These are phyloP conservation scores for Corchorus capsularis DNA, from an alignment of 345 rosid species.

Conservation along the genomic window DNA sequence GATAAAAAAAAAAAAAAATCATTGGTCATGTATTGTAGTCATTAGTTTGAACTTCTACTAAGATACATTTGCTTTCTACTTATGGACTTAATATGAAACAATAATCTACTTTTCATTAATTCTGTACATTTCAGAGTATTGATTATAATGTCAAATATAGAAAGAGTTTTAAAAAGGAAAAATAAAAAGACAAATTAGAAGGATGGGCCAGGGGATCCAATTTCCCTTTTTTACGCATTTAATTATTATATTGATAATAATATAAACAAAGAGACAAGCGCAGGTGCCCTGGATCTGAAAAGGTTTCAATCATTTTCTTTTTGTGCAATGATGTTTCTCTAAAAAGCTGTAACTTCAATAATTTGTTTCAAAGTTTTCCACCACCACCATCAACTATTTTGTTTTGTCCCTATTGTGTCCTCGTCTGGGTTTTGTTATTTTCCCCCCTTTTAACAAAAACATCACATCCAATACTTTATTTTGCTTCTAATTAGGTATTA, in stretches of 20 bases:
- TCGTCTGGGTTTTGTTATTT: slow-evolving; percentile 6
- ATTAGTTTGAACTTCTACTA: too few species aligned
- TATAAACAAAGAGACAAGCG: neutral
- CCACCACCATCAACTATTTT: neutral
- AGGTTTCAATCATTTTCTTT: neutral
- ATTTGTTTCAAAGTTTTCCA: neutral
- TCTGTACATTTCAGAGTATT: too few species aligned
- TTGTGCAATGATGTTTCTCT: neutral
- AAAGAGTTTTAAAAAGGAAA: too few species aligned
- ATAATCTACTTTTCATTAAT: too few species aligned
- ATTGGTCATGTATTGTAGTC: too few species aligned
- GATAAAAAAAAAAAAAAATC: too few species aligned
- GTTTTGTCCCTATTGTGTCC: neutral
- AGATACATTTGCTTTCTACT: too few species aligned
- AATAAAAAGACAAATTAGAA: too few species aligned
- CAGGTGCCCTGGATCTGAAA: neutral
- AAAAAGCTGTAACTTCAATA: neutral
- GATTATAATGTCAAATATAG: too few species aligned
- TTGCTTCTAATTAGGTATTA: too few species aligned
- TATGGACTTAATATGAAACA: too few species aligned
- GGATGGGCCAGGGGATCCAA: neutral
- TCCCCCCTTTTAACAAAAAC: neutral
- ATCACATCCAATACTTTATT: too few species aligned
- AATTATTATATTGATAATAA: neutral
- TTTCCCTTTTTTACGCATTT: neutral